Percentiles rank a stretch among this genome's conserved stretches.
Evolutionary conservation across 1,284 basidiomycete species (phyloP).

Genomic region (Schizophyllum amplum): DNA sequence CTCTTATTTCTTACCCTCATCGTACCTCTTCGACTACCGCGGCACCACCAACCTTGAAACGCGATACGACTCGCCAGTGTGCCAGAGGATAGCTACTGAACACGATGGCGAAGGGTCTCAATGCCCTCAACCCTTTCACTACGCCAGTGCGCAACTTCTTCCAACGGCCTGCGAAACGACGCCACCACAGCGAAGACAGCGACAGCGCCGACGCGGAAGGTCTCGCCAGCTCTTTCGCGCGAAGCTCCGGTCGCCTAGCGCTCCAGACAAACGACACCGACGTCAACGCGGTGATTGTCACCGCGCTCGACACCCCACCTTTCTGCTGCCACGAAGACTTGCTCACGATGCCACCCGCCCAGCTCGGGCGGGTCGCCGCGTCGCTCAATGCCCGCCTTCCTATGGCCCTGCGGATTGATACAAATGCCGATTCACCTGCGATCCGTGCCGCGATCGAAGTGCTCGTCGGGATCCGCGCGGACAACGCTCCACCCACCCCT

Average conservation of each 20-base stretch:
- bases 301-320: constrained; percentile 37
- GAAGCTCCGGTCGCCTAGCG: constrained; percentile 22
- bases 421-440: neutral
- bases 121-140: neutral
- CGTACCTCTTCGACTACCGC: too few species aligned
- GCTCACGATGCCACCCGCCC: constrained; percentile 38
- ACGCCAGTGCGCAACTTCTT: neutral
- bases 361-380: constrained; percentile 37
- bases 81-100: too few species aligned
- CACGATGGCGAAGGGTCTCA: neutral
- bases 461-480: neutral
- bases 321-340: constrained; percentile 61
- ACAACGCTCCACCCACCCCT: neutral
- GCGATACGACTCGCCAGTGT: too few species aligned
- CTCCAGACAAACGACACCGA: constrained; percentile 43
- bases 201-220: neutral
- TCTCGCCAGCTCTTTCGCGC: neutral
- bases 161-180: neutral
- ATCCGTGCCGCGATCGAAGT: neutral
- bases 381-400: constrained; percentile 43
- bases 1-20: too few species aligned
- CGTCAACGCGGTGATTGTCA: constrained; percentile 48
- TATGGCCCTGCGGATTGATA: constrained; percentile 33
- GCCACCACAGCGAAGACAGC: neutral
- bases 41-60: too few species aligned